phyloP scores from a whole-genome alignment of 306 rosid species.

The Cyclanthera cordifolia region DNA sequence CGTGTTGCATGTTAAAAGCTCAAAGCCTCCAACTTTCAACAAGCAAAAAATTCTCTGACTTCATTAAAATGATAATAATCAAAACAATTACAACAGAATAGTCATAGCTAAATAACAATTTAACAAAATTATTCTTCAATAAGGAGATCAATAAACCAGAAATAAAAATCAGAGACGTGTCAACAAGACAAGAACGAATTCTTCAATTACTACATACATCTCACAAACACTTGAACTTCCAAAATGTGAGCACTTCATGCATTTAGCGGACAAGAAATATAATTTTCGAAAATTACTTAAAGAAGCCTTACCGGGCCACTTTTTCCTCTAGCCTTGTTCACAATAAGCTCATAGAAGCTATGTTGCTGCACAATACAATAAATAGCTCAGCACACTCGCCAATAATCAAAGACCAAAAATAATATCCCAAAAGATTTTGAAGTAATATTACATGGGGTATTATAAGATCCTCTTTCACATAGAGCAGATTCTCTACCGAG shows the following conservation, averaged over 20 bases:
- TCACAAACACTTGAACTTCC: neutral
- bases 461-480: conserved; percentile 95
- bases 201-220: neutral
- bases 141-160: neutral
- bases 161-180: neutral
- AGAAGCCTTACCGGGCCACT: conserved; percentile 69
- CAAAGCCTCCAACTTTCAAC: neutral
- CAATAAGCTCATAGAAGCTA: conserved; percentile 82
- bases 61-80: neutral
- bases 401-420: neutral
- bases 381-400: conserved; percentile 20
- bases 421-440: neutral
- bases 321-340: conserved; percentile 92
- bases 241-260: neutral
- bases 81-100: neutral
- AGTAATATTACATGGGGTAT: conserved; percentile 64
- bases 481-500: conserved; percentile 87
- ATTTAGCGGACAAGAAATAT: neutral
- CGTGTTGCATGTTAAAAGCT: neutral
- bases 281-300: neutral
- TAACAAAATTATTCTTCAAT: neutral
- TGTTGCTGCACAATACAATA: conserved; percentile 60
- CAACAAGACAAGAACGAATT: neutral
- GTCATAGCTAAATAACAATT: neutral
- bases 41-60: neutral